A percentile compares a stretch with the other conserved stretches of the same genome.
Conservation (phyloP, 75 land plant species). For the Chamaecyparis obtusa region DNA sequence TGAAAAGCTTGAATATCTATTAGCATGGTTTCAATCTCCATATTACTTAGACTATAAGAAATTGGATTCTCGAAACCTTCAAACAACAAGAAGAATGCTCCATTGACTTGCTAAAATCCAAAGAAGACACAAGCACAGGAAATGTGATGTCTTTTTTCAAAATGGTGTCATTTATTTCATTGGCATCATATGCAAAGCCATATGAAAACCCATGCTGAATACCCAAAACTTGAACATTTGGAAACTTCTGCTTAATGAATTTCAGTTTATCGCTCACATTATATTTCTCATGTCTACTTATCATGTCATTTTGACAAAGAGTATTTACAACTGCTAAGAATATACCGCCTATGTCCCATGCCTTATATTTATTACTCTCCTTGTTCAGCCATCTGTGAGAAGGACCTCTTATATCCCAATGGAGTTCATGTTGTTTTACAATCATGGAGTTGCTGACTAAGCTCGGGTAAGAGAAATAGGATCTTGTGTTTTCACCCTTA, state of each 20-base stretch:
- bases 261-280: conserved; percentile 29
- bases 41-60: too few relatives aligned
- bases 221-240: conserved; percentile 27
- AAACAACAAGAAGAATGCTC: too few relatives aligned
- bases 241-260: conserved; percentile 39
- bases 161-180: conserved; percentile 13
- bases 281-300: neutral
- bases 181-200: neutral
- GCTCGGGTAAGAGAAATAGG: too few relatives aligned
- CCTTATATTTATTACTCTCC: too few relatives aligned
- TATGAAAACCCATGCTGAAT: conserved; percentile 17
- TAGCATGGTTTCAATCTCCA: too few relatives aligned
- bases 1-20: neutral
- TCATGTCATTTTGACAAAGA: conserved; percentile 10
- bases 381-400: too few relatives aligned
- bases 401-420: too few relatives aligned
- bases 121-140: conserved; percentile 34
- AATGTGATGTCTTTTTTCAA: conserved; percentile 36
- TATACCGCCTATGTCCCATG: conserved; percentile 16
- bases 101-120: conserved; percentile 28
- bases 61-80: too few relatives aligned
- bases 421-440: too few relatives aligned
- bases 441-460: too few relatives aligned
- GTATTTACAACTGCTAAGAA: conserved; percentile 20
- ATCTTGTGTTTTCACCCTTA: too few relatives aligned